Percentiles rank a stretch among this genome's conserved stretches.
Conservation (phyloP, 2,329 filamentous ascomycete species). For the Colletotrichum siamense region DNA sequence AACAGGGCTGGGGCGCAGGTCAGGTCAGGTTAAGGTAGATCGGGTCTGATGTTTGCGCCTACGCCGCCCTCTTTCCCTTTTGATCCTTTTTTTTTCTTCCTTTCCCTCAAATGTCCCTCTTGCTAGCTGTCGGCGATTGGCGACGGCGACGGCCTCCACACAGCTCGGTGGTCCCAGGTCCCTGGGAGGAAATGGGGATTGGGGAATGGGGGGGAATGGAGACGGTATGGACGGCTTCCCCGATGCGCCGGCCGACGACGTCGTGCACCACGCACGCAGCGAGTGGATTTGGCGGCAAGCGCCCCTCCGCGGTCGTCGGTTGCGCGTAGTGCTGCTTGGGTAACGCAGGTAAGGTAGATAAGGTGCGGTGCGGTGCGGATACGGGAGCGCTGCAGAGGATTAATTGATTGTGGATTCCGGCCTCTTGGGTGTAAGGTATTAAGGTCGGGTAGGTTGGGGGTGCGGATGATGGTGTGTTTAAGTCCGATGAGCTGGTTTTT, state of each 20-base stretch:
- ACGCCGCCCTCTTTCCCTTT: neutral
- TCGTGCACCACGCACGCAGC: neutral
- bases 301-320: neutral
- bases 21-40: neutral
- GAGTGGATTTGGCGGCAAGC: neutral
- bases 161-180: neutral
- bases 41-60: neutral
- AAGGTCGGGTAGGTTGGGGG: neutral
- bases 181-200: neutral
- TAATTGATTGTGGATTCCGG: neutral
- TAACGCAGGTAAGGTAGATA: neutral
- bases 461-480: neutral
- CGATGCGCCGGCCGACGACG: conserved; percentile 11
- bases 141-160: neutral
- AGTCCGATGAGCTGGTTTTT: conserved; percentile 3
- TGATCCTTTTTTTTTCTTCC: neutral
- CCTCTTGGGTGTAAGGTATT: neutral
- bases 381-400: neutral
- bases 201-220: neutral
- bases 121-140: neutral
- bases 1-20: conserved; percentile 12
- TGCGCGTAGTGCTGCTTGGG: neutral
- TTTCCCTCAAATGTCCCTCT: neutral
- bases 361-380: neutral
- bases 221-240: conserved; percentile 12